Conservation (phyloP, 2,329 filamentous ascomycete genomes). For the Xylariaceae sp. region DNA sequence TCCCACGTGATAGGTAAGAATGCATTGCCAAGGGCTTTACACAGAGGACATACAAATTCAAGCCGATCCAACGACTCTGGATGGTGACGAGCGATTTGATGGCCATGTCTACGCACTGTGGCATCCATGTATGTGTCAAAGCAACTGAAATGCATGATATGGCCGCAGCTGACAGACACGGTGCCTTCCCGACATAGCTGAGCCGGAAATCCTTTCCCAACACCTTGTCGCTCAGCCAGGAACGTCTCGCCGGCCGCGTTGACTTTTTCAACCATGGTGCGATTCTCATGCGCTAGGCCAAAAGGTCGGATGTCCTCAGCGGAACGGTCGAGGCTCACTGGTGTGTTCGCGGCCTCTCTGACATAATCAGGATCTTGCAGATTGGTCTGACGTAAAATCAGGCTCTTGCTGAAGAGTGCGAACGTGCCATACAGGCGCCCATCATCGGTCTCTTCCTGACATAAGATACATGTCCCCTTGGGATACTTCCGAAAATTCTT, state of each 20-base stretch:
- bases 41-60: slow-evolving; percentile 94
- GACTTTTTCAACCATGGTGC: slow-evolving; percentile 70
- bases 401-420: slow-evolving; percentile 80
- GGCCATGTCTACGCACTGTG: slow-evolving; percentile 75
- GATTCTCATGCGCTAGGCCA: slow-evolving; percentile 85
- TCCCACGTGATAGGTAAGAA: slow-evolving; percentile 97
- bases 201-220: slow-evolving; percentile 85
- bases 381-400: slow-evolving; percentile 81
- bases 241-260: slow-evolving; percentile 68
- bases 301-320: slow-evolving; percentile 83
- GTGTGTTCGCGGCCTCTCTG: slow-evolving; percentile 74
- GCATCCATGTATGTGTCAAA: slow-evolving; percentile 90
- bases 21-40: slow-evolving; percentile 91
- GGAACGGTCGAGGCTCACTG: slow-evolving; percentile 77
- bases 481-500: slow-evolving; percentile 87
- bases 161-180: slow-evolving; percentile 86
- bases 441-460: slow-evolving; percentile 93
- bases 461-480: slow-evolving; percentile 87
- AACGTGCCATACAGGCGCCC: slow-evolving; percentile 88
- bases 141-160: slow-evolving; percentile 97
- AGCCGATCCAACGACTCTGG: slow-evolving; percentile 75
- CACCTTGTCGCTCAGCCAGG: slow-evolving; percentile 69
- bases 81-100: slow-evolving; percentile 92
- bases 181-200: slow-evolving; percentile 66
- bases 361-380: slow-evolving; percentile 78